Conservation (phyloP, 2,329 filamentous ascomycete species). For the Ceratocystis destructans region DNA sequence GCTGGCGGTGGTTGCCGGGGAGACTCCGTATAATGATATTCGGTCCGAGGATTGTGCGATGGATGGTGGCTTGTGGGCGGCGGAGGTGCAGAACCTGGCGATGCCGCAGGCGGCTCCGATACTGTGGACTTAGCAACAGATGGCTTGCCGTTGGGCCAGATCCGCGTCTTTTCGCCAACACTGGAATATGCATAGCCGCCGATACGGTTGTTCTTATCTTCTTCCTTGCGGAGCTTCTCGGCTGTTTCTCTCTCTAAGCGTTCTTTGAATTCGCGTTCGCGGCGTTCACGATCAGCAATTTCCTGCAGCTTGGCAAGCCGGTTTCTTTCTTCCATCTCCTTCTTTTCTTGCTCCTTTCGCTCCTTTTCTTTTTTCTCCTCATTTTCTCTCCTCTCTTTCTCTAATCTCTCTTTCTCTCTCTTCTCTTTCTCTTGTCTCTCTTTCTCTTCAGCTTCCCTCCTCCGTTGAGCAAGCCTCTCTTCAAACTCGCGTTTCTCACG, state of each 20-base stretch:
- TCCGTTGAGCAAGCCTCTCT: slow-evolving; percentile 25
- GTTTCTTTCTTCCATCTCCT: slow-evolving; percentile 25
- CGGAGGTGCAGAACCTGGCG: slow-evolving; percentile 9
- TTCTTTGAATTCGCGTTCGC: slow-evolving; percentile 31
- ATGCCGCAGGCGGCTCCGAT: slow-evolving; percentile 21
- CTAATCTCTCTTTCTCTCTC: slow-evolving; percentile 27
- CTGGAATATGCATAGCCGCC: slow-evolving; percentile 46
- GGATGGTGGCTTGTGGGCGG: slow-evolving; percentile 24
- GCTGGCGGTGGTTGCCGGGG: slow-evolving; percentile 27
- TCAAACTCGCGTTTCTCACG: slow-evolving; percentile 29
- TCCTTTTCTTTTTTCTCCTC: slow-evolving; percentile 26
- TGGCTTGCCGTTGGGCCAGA: slow-evolving; percentile 52
- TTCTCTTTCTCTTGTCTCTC: slow-evolving; percentile 34
- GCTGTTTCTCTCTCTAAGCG: slow-evolving; percentile 30
- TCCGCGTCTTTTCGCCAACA: slow-evolving; percentile 55
- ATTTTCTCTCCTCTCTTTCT: slow-evolving; percentile 32
- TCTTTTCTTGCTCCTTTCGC: slow-evolving; percentile 25
- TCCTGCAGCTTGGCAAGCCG: slow-evolving; percentile 22
- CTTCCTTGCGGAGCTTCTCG: slow-evolving; percentile 25
- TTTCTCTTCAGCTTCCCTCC: slow-evolving; percentile 25
- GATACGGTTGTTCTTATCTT: slow-evolving; percentile 23
- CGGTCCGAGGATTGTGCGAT: slow-evolving; percentile 21
- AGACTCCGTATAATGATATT: slow-evolving; percentile 20
- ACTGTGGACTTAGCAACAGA: slow-evolving; percentile 23
- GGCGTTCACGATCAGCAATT: slow-evolving; percentile 33